These are phyloP conservation scores for Trichoderma reesei DNA, from an alignment of 495 filamentous ascomycete species.

Conservation along the genomic window DNA sequence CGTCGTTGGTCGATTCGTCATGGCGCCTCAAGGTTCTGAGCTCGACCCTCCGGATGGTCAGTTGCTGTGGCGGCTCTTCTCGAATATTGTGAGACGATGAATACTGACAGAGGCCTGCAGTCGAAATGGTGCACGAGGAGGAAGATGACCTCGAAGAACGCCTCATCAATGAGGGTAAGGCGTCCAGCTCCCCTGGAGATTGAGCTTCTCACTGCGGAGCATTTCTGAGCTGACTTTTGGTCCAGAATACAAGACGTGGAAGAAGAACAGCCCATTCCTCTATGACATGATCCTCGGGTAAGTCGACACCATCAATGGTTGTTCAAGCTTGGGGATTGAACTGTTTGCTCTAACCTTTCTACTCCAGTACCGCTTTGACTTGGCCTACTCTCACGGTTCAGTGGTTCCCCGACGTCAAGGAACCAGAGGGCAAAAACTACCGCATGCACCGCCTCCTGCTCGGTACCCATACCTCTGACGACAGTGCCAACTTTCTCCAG, in stretches of 20 bases:
- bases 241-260: slow-evolving; percentile 98
- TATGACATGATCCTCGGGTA: slow-evolving; percentile 89
- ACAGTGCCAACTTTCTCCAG: slow-evolving; percentile 85
- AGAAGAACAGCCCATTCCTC: slow-evolving; percentile 97
- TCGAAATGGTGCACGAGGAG: slow-evolving; percentile 54
- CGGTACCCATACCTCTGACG: slow-evolving; percentile 87
- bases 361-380: slow-evolving; percentile 71
- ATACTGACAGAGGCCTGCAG: slow-evolving; percentile 19
- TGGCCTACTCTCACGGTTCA: slow-evolving; percentile 97
- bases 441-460: slow-evolving; percentile 84
- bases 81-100: background rate
- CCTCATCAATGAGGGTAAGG: slow-evolving; percentile 84
- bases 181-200: background rate
- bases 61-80: background rate
- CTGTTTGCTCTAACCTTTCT: background rate
- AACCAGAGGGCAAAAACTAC: slow-evolving; percentile 72
- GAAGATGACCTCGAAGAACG: slow-evolving; percentile 64
- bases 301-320: background rate
- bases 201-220: background rate
- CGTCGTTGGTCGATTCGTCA: background rate
- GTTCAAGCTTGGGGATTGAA: background rate
- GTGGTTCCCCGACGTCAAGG: slow-evolving; percentile 95
- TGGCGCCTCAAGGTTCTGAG: slow-evolving; percentile 8
- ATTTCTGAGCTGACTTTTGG: slow-evolving; percentile 14
- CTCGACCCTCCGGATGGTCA: slow-evolving; percentile 3